Percentiles rank a stretch among this genome's conserved stretches.
phyloP scores from a whole-genome alignment of 441 rosid genomes.

The Pelargonium citronellum region DNA sequence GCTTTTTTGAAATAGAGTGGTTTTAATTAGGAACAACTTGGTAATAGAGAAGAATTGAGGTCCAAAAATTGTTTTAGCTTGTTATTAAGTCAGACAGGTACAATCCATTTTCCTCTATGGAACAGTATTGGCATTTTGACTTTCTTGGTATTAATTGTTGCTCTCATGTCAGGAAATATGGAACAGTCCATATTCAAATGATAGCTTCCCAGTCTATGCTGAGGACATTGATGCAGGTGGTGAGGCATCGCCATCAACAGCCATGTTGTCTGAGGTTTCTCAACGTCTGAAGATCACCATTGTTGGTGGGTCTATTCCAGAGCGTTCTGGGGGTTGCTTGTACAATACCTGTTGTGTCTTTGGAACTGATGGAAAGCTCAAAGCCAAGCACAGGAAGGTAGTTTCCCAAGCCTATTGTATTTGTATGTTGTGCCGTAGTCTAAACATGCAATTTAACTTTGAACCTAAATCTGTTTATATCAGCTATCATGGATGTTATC shows the following conservation, averaged over 20 bases:
- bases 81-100: not conserved
- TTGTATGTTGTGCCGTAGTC: not conserved
- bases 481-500: no score
- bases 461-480: not conserved
- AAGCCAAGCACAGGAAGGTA: conserved; percentile 92
- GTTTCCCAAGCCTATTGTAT: not conserved
- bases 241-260: conserved; percentile 70
- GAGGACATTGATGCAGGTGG: conserved; percentile 77
- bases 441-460: not conserved
- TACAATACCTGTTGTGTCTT: conserved; percentile 85
- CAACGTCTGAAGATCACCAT: conserved; percentile 59
- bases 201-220: conserved; percentile 84
- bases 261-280: conserved; percentile 78
- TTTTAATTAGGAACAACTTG: not conserved
- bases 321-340: conserved; percentile 58
- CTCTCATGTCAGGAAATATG: conserved; percentile 62
- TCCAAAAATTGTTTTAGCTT: not conserved
- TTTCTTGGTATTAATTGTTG: conserved; percentile 4
- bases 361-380: conserved; percentile 59
- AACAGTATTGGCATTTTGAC: not conserved
- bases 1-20: not conserved
- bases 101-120: not conserved
- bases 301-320: conserved; percentile 88
- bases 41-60: not conserved
- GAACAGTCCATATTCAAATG: conserved; percentile 85